Base-by-base conservation (phyloP, 2,329 filamentous ascomycete species). In the Bipolaris victoriae region DNA sequence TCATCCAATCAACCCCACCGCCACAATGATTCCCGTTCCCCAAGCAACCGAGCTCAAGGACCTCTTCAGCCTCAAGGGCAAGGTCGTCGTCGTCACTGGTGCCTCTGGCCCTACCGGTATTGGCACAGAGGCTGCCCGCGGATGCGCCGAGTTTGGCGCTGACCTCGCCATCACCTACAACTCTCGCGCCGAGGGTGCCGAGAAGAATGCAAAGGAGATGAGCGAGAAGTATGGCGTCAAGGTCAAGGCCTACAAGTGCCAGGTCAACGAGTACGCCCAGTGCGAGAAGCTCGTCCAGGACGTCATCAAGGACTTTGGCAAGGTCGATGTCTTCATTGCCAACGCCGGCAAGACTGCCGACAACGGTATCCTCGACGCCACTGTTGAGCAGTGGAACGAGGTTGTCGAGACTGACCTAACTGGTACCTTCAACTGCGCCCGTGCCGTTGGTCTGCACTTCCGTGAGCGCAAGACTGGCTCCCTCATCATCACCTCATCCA, bases 351-450 rank as follows among this genome's bases (percentile, higher is more conserved):
- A 86, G 60, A 90, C 89, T 5, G 88, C 89, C 65, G 83, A 88
- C 78, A 80, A 79, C 53, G 89, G 88, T 56, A 83, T 91, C 70
- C 80, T 91, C 47, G 89, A 91, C 61, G 86, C 86, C 72, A 84
- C 86, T 22, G 86, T 90, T 20, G 83, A 88, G 71, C 90, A 91
- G 72, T 86, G 87, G 73, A 87, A 92, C 73, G 85, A 87, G 76
- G 91, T 96, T 81, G 83, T 96, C 76, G 85, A 90, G 68, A 88
- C 94, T 70, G 96, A 97, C 77, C 83, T 96, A 66, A 95, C 88
- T n/a, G 93, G 92, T 11, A 89, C 89, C 37, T 92, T 90, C 78
- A 94, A 90, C 82, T 96, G 91, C 62, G 91, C 92, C 24, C 91
- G 94, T 80, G 91, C 91, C 18, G 90, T 91, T n/a, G 93, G 92